Base-by-base conservation (phyloP, 257 asterid species). In the Nicotiana obtusifolia region DNA sequence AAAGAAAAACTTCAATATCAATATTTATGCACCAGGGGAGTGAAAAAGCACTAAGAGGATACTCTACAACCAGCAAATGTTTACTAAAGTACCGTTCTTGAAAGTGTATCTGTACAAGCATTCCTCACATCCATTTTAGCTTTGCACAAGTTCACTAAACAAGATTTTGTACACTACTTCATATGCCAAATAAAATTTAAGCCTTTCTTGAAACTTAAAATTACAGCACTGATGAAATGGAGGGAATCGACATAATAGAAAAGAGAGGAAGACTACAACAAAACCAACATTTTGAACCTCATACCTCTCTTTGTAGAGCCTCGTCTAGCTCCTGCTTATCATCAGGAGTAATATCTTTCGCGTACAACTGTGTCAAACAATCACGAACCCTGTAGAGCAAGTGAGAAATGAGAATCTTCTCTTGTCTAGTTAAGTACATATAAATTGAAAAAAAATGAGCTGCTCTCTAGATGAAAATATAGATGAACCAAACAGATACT, bases 281-380 rank as follows among this genome's bases (percentile, higher is more conserved):
- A 57, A 47, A 15, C 19, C 15, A 31, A 31, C 59, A 64, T n/a
- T 41, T 28, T 67, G 75, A 64, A 80, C 66, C 76, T 59, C 87
- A 75, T 87, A 92, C 99, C 97, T 95, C 99, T 89, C 99, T 89
- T 83, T 95, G 99, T 41, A 92, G 83, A 77, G 98, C 95, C 91
- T 95, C 99, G 31, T 93, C 99, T 84, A 95, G 98, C 90, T 95
- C 99, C 88, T 90, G 97, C 87, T 91, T 95, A 78, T 95, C 99
- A 71, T 93, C 97, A 54, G 99, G 97, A 59, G 98, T 93, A 54
- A 95, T 90, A 82, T 95, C 99, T 86, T 92, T 91, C 17, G 91
- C 99, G 77, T 89, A 86, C 33, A 93, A 83, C 90, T 92, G 98
- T 56, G 98, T 92, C 88, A 93, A 85, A 86, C 97, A 93, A 78